Evolutionary conservation across 2,329 filamentous ascomycete species (phyloP).

Genomic region (Exophiala phaeomuriformis): DNA sequence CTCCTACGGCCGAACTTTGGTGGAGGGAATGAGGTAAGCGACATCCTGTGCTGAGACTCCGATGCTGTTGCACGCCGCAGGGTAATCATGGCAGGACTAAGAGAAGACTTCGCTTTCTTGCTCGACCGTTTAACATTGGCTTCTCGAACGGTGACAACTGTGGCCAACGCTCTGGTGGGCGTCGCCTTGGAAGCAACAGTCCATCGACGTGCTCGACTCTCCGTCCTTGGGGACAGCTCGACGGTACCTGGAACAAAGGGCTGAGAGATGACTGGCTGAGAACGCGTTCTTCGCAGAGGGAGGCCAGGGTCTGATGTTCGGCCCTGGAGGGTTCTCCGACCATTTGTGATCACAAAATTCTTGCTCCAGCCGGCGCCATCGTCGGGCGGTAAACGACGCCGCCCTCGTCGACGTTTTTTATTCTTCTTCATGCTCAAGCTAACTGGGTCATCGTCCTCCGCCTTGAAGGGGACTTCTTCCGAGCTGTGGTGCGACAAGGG

Average conservation of each 20-base stretch:
- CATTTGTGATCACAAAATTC: not conserved
- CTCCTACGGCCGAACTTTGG: slow-evolving; percentile 19
- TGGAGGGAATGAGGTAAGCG: slow-evolving; percentile 24
- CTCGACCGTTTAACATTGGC: not conserved
- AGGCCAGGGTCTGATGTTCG: not conserved
- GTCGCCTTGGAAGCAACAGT: slow-evolving; percentile 21
- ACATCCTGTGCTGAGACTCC: slow-evolving; percentile 6
- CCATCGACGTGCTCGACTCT: slow-evolving; percentile 18
- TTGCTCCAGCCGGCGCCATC: not conserved
- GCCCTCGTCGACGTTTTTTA: slow-evolving; percentile 3
- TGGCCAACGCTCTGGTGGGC: slow-evolving; percentile 18
- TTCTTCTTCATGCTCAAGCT: slow-evolving; percentile 25
- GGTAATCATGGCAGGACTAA: slow-evolving; percentile 27
- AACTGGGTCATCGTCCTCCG: slow-evolving; percentile 12
- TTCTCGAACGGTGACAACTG: slow-evolving; percentile 14
- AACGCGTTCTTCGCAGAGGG: slow-evolving; percentile 7
- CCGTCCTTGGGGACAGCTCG: slow-evolving; percentile 1
- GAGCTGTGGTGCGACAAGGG: slow-evolving; percentile 14
- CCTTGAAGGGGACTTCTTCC: slow-evolving; percentile 20
- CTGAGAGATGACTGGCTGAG: slow-evolving; percentile 10
- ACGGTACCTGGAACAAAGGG: slow-evolving; percentile 5
- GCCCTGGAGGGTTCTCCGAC: not conserved
- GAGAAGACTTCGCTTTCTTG: not conserved
- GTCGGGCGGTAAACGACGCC: not conserved
- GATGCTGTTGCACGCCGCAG: slow-evolving; percentile 23